These are phyloP conservation scores for Eucalyptus lansdowneana DNA, from an alignment of 345 rosid species.

Conservation along the genomic window DNA sequence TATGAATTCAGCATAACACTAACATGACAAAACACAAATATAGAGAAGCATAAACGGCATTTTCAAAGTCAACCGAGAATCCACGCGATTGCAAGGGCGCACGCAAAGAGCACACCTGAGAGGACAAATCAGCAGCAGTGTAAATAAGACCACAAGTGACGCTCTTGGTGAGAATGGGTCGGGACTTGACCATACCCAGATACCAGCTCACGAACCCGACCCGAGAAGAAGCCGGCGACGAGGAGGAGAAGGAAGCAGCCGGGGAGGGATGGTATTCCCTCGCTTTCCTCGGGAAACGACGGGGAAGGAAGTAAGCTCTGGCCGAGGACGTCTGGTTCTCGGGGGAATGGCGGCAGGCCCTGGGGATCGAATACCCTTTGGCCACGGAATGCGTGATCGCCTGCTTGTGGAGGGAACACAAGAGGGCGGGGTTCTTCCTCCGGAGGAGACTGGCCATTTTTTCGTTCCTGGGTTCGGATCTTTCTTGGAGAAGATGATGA, in stretches of 20 bases:
- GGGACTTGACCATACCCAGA: slow-evolving; percentile 67
- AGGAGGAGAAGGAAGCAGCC: slow-evolving; percentile 10
- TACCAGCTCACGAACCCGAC: slow-evolving; percentile 71
- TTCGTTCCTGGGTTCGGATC: not conserved
- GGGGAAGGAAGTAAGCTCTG: slow-evolving; percentile 18
- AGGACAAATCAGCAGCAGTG: slow-evolving; percentile 77
- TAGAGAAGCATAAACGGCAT: not conserved
- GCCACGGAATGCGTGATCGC: not conserved
- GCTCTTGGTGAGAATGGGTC: slow-evolving; percentile 78
- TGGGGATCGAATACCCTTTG: not conserved
- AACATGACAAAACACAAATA: not conserved
- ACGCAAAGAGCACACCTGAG: slow-evolving; percentile 43
- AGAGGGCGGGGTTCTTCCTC: not conserved
- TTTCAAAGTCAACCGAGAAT: not conserved
- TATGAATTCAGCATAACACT: not conserved
- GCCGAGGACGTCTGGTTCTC: slow-evolving; percentile 19
- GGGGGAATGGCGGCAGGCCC: not conserved
- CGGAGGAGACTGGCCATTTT: not conserved
- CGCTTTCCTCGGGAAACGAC: slow-evolving; percentile 5
- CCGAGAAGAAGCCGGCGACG: slow-evolving; percentile 2
- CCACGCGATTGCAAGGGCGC: not conserved
- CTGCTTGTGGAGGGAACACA: not conserved
- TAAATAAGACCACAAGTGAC: slow-evolving; percentile 58
- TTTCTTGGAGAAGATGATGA: not conserved
- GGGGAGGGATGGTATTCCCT: slow-evolving; percentile 14